Evolutionary conservation across 306 rosid species (phyloP), one percentile per base, ranked within the genome.

Genomic region (Pueraria montana): DNA sequence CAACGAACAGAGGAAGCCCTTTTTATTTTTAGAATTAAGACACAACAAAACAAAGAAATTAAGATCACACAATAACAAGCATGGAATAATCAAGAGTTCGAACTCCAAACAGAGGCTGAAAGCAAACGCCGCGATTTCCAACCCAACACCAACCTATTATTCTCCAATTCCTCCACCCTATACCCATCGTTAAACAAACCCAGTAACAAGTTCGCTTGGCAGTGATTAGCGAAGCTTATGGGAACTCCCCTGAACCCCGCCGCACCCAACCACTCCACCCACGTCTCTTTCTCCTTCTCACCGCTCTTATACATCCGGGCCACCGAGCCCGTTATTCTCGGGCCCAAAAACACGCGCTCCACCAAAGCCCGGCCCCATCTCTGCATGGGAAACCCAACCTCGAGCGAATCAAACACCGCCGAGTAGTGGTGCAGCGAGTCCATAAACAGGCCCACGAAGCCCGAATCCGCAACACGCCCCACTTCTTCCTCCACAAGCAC

Each of bases 41-140:
- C 8, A 11, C 0, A n/a, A 6, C 5, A 68, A 63, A 42, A n/a
- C 3, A 18, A 18, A 38, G 16, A 2, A 65, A 27, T 2, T 27
- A 27, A 32, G 4, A 9, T 45, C 62, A 20, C 13, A 20, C 7
- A 8, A 3, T 21, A 56, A 63, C 0, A 62, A 58, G 14, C 2
- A 1, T 0, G 2, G 1, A 4, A 27, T 27, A 61, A 27, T 62
- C 70, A 84, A 10, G 88, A 61, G 9, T 80, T 21, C 10, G 81
- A 75, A 12, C 71, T 81, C 99, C 99, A 95, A 74, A 92, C 24
- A 59, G 97, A 95, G 8, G 94, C 92, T 0, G 97, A 91, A n/a
- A 93, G 87, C 86, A 95, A 88, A 76, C 88, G 92, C 79, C 91
- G 71, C 2, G 93, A 93, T 79, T 93, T 95, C 99, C 99, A 93